Percentiles rank a stretch among this genome's conserved stretches.
These are phyloP conservation scores for Mucor plumbeus DNA, from an alignment of 371 early-diverging fungal genomes.

Conservation along the genomic window DNA sequence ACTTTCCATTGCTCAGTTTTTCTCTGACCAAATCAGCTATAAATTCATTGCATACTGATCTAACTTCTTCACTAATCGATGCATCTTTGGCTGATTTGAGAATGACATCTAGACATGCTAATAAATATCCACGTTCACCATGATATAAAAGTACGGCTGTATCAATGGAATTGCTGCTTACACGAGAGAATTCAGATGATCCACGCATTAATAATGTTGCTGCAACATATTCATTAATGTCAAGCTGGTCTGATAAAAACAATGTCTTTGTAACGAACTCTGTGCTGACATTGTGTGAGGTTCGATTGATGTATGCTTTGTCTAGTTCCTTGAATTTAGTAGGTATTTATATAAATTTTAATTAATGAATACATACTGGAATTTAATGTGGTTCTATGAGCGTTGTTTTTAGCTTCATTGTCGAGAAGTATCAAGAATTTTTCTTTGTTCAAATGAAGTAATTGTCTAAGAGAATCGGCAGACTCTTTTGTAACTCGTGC, in stretches of 20 bases:
- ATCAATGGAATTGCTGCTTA: conserved; percentile 65
- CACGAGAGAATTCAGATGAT: conserved; percentile 51
- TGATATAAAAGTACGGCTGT: conserved; percentile 75
- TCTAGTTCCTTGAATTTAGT: conserved; percentile 23
- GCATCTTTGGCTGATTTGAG: conserved; percentile 59
- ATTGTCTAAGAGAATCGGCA: conserved; percentile 28
- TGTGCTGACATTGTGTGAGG: conserved; percentile 63
- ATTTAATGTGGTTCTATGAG: conserved; percentile 55
- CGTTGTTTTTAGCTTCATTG: conserved; percentile 49
- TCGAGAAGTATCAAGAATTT: conserved; percentile 52
- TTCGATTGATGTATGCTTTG: conserved; percentile 58
- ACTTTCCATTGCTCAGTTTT: not conserved
- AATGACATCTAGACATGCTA: conserved; percentile 67
- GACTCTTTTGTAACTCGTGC: conserved; percentile 30
- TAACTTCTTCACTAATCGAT: conserved; percentile 54
- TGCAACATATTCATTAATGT: conserved; percentile 80
- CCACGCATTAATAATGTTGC: conserved; percentile 75
- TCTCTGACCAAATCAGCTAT: conserved; percentile 31
- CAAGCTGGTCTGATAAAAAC: conserved; percentile 79
- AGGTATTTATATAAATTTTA: not conserved
- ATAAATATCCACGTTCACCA: conserved; percentile 67
- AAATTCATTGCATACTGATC: conserved; percentile 40
- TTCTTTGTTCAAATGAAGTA: conserved; percentile 39
- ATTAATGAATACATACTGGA: conserved; percentile 41
- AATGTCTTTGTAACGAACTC: conserved; percentile 72